A percentile compares a stretch with the other conserved stretches of the same genome.
Conservation (phyloP, 129 eudicot species). For the Deinandra increscens region DNA sequence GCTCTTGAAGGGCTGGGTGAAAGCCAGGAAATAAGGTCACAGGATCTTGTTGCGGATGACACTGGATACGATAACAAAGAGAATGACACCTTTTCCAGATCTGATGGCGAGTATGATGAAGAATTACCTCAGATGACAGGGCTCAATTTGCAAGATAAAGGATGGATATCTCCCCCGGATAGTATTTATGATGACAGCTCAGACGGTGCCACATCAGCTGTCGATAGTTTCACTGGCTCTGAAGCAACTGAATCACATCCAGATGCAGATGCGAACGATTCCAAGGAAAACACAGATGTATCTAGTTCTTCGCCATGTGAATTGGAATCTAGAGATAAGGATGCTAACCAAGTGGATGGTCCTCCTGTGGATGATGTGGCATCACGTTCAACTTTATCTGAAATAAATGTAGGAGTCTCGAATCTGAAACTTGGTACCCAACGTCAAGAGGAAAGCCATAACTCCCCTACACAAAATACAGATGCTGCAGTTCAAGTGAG, state of each 20-base stretch:
- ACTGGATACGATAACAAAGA: conserved; percentile 46
- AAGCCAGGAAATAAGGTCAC: conserved; percentile 71
- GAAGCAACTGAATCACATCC: conserved; percentile 43
- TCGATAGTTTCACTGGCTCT: conserved; percentile 44
- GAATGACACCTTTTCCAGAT: conserved; percentile 33
- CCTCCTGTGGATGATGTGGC: conserved; percentile 25
- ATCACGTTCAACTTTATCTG: conserved; percentile 23
- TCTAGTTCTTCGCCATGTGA: conserved; percentile 25
- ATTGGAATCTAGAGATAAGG: conserved; percentile 39
- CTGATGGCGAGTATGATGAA: conserved; percentile 47
- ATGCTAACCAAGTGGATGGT: conserved; percentile 26
- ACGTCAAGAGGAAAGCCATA: conserved; percentile 41
- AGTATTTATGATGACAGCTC: conserved; percentile 66
- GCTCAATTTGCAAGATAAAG: conserved; percentile 59
- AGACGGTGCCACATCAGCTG: conserved; percentile 48
- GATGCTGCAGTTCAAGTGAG: conserved; percentile 45
- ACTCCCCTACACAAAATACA: conserved; percentile 37
- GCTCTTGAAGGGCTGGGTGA: conserved; percentile 97
- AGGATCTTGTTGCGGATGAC: conserved; percentile 51
- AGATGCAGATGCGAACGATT: conserved; percentile 31
- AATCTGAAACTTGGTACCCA: conserved; percentile 35
- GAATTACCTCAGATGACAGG: conserved; percentile 38
- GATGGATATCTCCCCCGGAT: conserved; percentile 93
- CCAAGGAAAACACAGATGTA: conserved; percentile 36
- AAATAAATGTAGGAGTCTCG: conserved; percentile 33